Evolutionary conservation across 352 stramenopile species (phyloP).

Genomic region (Elongisporangium anandrum): DNA sequence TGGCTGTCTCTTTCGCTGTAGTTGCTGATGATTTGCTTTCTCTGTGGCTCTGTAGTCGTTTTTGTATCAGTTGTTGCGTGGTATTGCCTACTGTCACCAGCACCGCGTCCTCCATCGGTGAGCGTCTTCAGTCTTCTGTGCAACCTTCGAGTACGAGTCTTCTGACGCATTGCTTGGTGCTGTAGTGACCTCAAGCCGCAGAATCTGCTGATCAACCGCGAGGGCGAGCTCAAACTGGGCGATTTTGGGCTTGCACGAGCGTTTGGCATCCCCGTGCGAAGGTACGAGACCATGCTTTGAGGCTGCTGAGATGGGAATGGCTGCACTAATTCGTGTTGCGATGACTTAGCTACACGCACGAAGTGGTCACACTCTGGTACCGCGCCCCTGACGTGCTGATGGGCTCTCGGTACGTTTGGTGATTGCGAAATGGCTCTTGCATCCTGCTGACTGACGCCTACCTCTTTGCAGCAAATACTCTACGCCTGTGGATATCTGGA

Average conservation of each 20-base stretch:
- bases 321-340: background rate
- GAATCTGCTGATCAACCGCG: slow-evolving; percentile 97
- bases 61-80: slow-evolving; percentile 98
- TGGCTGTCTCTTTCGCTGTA: background rate
- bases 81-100: slow-evolving; percentile 99
- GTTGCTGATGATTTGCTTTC: background rate
- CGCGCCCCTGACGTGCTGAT: slow-evolving; percentile 98
- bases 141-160: slow-evolving; percentile 2
- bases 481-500: slow-evolving; percentile 99
- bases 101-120: slow-evolving; percentile 92
- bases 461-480: slow-evolving; percentile 92
- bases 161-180: background rate
- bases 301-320: no score
- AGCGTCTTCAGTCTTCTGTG: slow-evolving; percentile 4
- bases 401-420: slow-evolving; percentile 79
- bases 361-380: slow-evolving; percentile 99
- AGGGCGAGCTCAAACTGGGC: slow-evolving; percentile 98
- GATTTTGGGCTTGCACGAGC: slow-evolving; percentile 99
- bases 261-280: slow-evolving; percentile 98
- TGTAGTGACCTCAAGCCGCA: slow-evolving; percentile 98
- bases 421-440: background rate
- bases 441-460: slow-evolving; percentile 5
- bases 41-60: slow-evolving; percentile 89
- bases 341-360: slow-evolving; percentile 92
- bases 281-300: slow-evolving; percentile 27